phyloP scores from a whole-genome alignment of 73 alveolate genomes.

The Paramecium pentaurelia region DNA sequence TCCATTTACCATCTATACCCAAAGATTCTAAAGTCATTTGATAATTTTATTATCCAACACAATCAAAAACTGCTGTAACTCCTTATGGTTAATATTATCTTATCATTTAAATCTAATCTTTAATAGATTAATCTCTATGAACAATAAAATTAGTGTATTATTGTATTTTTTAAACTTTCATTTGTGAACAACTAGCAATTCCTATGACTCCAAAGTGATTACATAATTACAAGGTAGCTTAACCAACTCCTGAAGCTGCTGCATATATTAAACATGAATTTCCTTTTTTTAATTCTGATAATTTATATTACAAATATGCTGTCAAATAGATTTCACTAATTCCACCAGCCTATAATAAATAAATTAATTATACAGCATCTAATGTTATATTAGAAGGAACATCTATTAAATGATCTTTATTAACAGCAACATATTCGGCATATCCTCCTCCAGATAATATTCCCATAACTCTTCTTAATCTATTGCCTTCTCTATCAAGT shows the following conservation, averaged over 20 bases:
- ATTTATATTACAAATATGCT: slow-evolving; percentile 66
- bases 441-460: slow-evolving; percentile 82
- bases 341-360: slow-evolving; percentile 67
- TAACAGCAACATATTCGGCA: slow-evolving; percentile 67
- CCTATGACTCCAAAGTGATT: slow-evolving; percentile 66
- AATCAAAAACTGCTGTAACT: slow-evolving; percentile 70
- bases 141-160: not conserved
- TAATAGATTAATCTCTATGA: not conserved
- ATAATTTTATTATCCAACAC: slow-evolving; percentile 68
- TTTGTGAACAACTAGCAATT: slow-evolving; percentile 74
- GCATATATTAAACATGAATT: slow-evolving; percentile 73
- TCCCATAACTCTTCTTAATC: slow-evolving; percentile 46
- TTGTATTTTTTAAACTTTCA: slow-evolving; percentile 54
- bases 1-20: slow-evolving; percentile 75
- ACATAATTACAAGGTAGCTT: slow-evolving; percentile 73
- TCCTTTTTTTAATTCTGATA: slow-evolving; percentile 59
- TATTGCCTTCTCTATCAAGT: not conserved
- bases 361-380: not conserved
- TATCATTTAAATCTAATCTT: not conserved
- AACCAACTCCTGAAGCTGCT: slow-evolving; percentile 84
- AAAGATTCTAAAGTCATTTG: not conserved
- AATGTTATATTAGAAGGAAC: slow-evolving; percentile 66
- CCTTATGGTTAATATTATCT: slow-evolving; percentile 68
- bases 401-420: slow-evolving; percentile 58
- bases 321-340: slow-evolving; percentile 79